Percentiles rank a stretch among this genome's conserved stretches.
Conservation (phyloP, 2,329 filamentous ascomycete species). For the Aspergillaceae sp. region DNA sequence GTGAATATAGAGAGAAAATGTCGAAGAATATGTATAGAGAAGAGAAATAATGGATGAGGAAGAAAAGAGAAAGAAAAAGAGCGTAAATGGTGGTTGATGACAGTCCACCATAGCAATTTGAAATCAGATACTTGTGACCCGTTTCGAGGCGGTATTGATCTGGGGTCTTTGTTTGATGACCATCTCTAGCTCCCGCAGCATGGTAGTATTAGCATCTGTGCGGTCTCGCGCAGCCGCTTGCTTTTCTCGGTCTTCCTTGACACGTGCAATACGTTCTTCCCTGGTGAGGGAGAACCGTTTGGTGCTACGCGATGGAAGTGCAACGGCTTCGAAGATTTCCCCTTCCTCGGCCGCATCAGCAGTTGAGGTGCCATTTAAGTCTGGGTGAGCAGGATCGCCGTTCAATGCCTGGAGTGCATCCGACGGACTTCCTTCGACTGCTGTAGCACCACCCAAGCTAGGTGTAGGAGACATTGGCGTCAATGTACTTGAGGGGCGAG, state of each 20-base stretch:
- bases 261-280: slow-evolving; percentile 78
- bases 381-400: slow-evolving; percentile 50
- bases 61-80: background rate
- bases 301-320: slow-evolving; percentile 53
- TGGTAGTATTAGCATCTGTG: slow-evolving; percentile 72
- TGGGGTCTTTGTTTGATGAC: slow-evolving; percentile 59
- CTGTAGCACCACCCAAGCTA: slow-evolving; percentile 39
- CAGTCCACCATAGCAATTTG: background rate
- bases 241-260: slow-evolving; percentile 75
- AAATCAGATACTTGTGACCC: slow-evolving; percentile 38
- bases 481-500: slow-evolving; percentile 42
- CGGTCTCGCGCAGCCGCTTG: slow-evolving; percentile 65
- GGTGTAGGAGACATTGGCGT: slow-evolving; percentile 38
- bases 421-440: slow-evolving; percentile 50
- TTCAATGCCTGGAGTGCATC: slow-evolving; percentile 72
- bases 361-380: slow-evolving; percentile 18
- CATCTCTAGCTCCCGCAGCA: slow-evolving; percentile 88
- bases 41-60: background rate
- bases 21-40: background rate
- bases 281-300: slow-evolving; percentile 63
- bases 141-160: slow-evolving; percentile 25
- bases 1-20: slow-evolving; percentile 4
- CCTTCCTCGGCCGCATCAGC: slow-evolving; percentile 45
- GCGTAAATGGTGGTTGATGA: background rate
- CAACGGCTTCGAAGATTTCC: slow-evolving; percentile 87